Evolutionary conservation across 2,329 filamentous ascomycete genomes (phyloP), one percentile per base, ranked within the genome.

Genomic region (Teratosphaeria destructans): DNA sequence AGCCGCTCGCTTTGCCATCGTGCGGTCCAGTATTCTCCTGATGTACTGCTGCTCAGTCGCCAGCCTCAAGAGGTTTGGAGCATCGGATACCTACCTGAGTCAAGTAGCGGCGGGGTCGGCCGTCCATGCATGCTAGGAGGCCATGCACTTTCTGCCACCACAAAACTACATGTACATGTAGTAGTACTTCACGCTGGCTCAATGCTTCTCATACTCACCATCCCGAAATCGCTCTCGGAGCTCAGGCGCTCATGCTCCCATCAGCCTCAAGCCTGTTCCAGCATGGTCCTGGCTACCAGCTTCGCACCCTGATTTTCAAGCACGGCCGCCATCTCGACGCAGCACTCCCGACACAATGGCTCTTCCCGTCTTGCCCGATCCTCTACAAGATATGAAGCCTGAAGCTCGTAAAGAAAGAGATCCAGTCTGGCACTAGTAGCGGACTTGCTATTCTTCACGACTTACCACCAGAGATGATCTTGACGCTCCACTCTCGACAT

Each of bases 1-100:
- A 26, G 78, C 78, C 52, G 70, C 74, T 69, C 78, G 73, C 67
- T 80, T 81, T 26, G 75, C 71, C 77, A 79, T 80, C 3, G 7
- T 54, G 19, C 23, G 5, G 8, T 10, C 16, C 43, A 49, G 16
- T 11, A 19, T 6, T 49, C 7, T 49, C 5, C 29, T 32, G 3
- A 32, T 32, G 7, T 32, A 29, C 7, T 29, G 29, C 29, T 4
- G 29, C 29, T 1, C 29, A 32, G 29, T 4, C 29, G 29, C 29
- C 29, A 32, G 29, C 7, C 29, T 32, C 23, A 7, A 32, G 29
- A 32, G 29, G 29, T 32, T 14, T 14, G 16, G 7, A 14, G 14
- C 37, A 43, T 43, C 37, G 10, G 2, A 14, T 5, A n/a, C 37
- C 29, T 32, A 32, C 29, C 29, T 32, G 37, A 43, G 37, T 43